Evolutionary conservation across 495 filamentous ascomycete species (phyloP).

Genomic region (Hypoxylon rickii): DNA sequence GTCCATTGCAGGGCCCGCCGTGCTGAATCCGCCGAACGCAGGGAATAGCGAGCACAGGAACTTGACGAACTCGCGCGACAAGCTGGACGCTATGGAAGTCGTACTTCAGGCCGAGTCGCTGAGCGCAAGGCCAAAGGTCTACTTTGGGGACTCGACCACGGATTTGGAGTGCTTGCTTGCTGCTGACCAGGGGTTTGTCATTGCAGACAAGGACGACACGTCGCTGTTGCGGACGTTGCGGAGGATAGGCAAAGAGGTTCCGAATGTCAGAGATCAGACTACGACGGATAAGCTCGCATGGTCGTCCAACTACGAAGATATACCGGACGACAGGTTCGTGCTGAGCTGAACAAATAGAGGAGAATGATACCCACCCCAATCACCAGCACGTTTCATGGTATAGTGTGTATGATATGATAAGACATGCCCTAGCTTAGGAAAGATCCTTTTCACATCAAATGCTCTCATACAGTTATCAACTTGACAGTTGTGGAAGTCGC

Average conservation of each 20-base stretch:
- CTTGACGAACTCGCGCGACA: slow-evolving; percentile 40
- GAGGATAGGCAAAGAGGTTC: slow-evolving; percentile 44
- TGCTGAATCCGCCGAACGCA: slow-evolving; percentile 18
- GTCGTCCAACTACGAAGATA: slow-evolving; percentile 27
- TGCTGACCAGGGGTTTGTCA: slow-evolving; percentile 43
- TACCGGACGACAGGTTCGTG: slow-evolving; percentile 13
- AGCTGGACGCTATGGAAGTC: slow-evolving; percentile 33
- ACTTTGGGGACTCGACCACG: slow-evolving; percentile 44
- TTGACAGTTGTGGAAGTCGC: no score
- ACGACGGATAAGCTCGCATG: slow-evolving; percentile 14
- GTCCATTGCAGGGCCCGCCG: slow-evolving; percentile 39
- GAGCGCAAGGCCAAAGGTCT: slow-evolving; percentile 22
- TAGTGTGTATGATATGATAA: no score
- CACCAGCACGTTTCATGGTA: not conserved
- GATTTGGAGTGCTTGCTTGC: slow-evolving; percentile 47
- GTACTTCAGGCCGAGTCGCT: slow-evolving; percentile 13
- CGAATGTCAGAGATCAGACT: slow-evolving; percentile 35
- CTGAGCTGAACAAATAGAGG: no score
- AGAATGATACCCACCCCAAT: no score
- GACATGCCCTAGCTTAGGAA: not conserved
- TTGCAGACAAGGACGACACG: slow-evolving; percentile 42
- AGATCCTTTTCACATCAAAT: no score
- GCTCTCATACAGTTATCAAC: no score
- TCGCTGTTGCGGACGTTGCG: slow-evolving; percentile 41
- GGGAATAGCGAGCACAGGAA: slow-evolving; percentile 8